Evolutionary conservation across 2,329 filamentous ascomycete genomes (phyloP).

Genomic region (Talaromyces islandicus): DNA sequence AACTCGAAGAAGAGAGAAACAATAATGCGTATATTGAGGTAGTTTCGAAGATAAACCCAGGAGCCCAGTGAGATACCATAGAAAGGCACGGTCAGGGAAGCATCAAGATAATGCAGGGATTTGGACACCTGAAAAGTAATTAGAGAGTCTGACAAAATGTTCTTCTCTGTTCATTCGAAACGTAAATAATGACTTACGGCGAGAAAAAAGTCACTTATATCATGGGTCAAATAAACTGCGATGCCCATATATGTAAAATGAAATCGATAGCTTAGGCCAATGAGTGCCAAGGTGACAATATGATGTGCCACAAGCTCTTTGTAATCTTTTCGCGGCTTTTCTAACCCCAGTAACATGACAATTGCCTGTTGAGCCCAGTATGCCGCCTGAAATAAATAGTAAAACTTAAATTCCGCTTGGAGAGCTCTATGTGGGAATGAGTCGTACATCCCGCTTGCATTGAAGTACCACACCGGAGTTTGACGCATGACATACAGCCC

Average conservation of each 20-base stretch:
- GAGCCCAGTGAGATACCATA: not conserved
- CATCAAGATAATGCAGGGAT: slow-evolving; percentile 7
- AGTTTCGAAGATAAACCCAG: slow-evolving; percentile 9
- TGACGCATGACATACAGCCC: slow-evolving; percentile 6
- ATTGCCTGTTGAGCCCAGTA: slow-evolving; percentile 11
- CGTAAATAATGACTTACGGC: slow-evolving; percentile 1
- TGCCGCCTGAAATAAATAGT: slow-evolving; percentile 9
- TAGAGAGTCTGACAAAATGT: not conserved
- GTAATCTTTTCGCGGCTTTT: slow-evolving; percentile 10
- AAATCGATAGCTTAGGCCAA: slow-evolving; percentile 10
- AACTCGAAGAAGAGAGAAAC: slow-evolving; percentile 5
- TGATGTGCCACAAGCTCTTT: slow-evolving; percentile 7
- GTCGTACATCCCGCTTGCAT: slow-evolving; percentile 6
- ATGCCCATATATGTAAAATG: slow-evolving; percentile 11
- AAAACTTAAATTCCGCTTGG: slow-evolving; percentile 4
- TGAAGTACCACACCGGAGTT: slow-evolving; percentile 8
- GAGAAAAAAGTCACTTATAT: slow-evolving; percentile 9
- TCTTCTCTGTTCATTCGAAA: not conserved
- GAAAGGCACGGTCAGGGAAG: not conserved
- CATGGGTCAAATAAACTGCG: slow-evolving; percentile 9
- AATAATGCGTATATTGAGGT: slow-evolving; percentile 6
- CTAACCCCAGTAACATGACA: slow-evolving; percentile 8
- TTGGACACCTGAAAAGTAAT: slow-evolving; percentile 1
- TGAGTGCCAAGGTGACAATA: slow-evolving; percentile 8
- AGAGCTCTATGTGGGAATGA: slow-evolving; percentile 5